These are phyloP conservation scores for Suaeda aralocaspica DNA, from an alignment of 148 eudicot genomes.

Conservation along the genomic window DNA sequence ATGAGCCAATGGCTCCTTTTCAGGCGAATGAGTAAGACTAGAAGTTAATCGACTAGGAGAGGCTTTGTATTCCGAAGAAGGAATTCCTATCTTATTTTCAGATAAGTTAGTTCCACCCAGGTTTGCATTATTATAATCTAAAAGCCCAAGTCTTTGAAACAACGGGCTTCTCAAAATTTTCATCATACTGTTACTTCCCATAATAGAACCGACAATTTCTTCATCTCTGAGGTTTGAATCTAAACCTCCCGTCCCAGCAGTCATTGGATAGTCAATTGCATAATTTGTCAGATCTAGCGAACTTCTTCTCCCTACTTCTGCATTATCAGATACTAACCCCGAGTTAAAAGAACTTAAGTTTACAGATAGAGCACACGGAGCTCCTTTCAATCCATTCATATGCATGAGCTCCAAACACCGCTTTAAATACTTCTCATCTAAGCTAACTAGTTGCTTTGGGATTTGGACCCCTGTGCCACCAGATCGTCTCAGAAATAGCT, in stretches of 20 bases:
- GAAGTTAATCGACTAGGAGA: slow-evolving; percentile 28
- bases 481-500: slow-evolving; percentile 25
- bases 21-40: slow-evolving; percentile 29
- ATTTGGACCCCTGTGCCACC: slow-evolving; percentile 11
- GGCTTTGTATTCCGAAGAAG: slow-evolving; percentile 27
- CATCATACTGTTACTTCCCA: slow-evolving; percentile 56
- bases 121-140: slow-evolving; percentile 26
- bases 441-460: slow-evolving; percentile 29
- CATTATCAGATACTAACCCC: slow-evolving; percentile 14
- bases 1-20: slow-evolving; percentile 23
- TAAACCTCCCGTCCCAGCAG: slow-evolving; percentile 22
- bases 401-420: slow-evolving; percentile 29
- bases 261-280: slow-evolving; percentile 25
- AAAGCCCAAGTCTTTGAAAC: slow-evolving; percentile 40
- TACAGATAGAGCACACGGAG: slow-evolving; percentile 18
- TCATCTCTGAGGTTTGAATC: slow-evolving; percentile 26
- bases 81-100: slow-evolving; percentile 18
- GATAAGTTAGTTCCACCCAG: slow-evolving; percentile 30
- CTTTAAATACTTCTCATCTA: slow-evolving; percentile 31
- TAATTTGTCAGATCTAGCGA: slow-evolving; percentile 14
- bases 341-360: slow-evolving; percentile 14
- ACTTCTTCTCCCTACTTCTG: not conserved
- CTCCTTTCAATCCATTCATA: slow-evolving; percentile 23
- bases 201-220: slow-evolving; percentile 44
- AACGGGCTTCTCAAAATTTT: slow-evolving; percentile 64